Base-by-base conservation (phyloP, 805 yeast species). In the Wickerhamomyces alni region DNA sequence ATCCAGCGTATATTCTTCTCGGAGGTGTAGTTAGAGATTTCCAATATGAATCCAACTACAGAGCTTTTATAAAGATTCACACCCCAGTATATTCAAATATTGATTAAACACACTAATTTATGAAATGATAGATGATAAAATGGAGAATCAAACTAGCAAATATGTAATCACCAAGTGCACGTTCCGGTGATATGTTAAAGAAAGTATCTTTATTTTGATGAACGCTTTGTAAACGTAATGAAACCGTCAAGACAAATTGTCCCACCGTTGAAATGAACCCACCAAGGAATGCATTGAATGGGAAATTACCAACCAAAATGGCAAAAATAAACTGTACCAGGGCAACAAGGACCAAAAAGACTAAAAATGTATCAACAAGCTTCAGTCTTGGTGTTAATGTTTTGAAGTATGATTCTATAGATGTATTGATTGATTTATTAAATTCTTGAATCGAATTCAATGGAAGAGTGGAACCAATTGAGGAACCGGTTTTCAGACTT, bases 201-300 rank as follows among this genome's bases (percentile, higher is more conserved):
- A 75, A 75, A 40, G 63, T 63, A 11, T 35, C 36, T 36, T 51
- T 43, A 47, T 68, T 70, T 37, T 55, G 53, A 33, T 68, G 52
- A 43, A 69, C 63, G 42, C 73, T 69, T 58, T 89, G 97, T 55
- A 91, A 72, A 55, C 98, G 73, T 55, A 93, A 68, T 44, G 85
- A 74, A 31, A 85, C 87, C 11, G 94, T 78, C 46, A 93, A 73
- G 19, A 93, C 98, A 60, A 93, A 93, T 62, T 93, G 98, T 12
- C 95, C 98, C 37, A 93, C 97, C 33, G 97, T 86, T 17, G 87
- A 69, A 40, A 83, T 75, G 58, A 93, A 93, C 1, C 98, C 98
- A 17, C 95, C 91, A 43, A 93, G 71, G 58, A 93, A 93, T 18
- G 96, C 98, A 64, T 93, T 93, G 74, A 93, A 93, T 15, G 99